A percentile compares a stretch with the other conserved stretches of the same genome.
phyloP scores from a whole-genome alignment of 1,139 yeast species.

The Kodamaea anthophila region DNA sequence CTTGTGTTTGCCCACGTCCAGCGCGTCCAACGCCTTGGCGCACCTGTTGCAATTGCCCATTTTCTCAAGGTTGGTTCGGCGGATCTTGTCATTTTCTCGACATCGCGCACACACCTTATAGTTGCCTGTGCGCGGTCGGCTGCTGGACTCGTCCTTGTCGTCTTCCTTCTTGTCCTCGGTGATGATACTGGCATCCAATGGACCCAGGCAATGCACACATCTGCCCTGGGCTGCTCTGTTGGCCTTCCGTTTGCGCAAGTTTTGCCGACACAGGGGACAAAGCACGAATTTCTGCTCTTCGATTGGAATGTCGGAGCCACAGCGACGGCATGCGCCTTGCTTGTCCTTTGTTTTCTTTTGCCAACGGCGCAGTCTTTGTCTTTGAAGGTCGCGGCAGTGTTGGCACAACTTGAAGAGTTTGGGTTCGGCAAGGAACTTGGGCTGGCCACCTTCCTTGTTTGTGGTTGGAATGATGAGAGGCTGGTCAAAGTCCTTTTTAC shows the following conservation, averaged over 20 bases:
- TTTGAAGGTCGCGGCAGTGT: slow-evolving; percentile 58
- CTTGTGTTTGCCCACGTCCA: slow-evolving; percentile 47
- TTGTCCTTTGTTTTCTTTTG: slow-evolving; percentile 55
- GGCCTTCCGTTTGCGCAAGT: slow-evolving; percentile 49
- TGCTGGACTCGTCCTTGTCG: slow-evolving; percentile 8
- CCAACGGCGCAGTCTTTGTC: slow-evolving; percentile 60
- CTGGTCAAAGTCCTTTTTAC: slow-evolving; percentile 54
- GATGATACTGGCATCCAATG: slow-evolving; percentile 42
- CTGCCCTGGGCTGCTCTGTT: slow-evolving; percentile 56
- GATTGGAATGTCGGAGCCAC: slow-evolving; percentile 49
- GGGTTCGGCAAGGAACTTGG: slow-evolving; percentile 34
- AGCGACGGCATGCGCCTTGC: slow-evolving; percentile 58
- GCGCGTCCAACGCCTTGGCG: slow-evolving; percentile 40
- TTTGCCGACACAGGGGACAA: slow-evolving; percentile 54
- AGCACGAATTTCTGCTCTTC: slow-evolving; percentile 49
- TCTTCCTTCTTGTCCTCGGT: slow-evolving; percentile 7
- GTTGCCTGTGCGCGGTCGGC: slow-evolving; percentile 23
- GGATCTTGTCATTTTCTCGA: slow-evolving; percentile 52
- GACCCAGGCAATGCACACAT: slow-evolving; percentile 65
- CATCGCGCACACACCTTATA: slow-evolving; percentile 61
- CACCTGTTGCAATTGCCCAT: slow-evolving; percentile 60
- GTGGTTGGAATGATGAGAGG: slow-evolving; percentile 35
- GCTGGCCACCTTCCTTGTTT: slow-evolving; percentile 12
- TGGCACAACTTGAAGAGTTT: slow-evolving; percentile 53
- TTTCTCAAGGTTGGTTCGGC: slow-evolving; percentile 51